Conservation (phyloP, 2,329 filamentous ascomycete species). For the Geosmithia putterillii region DNA sequence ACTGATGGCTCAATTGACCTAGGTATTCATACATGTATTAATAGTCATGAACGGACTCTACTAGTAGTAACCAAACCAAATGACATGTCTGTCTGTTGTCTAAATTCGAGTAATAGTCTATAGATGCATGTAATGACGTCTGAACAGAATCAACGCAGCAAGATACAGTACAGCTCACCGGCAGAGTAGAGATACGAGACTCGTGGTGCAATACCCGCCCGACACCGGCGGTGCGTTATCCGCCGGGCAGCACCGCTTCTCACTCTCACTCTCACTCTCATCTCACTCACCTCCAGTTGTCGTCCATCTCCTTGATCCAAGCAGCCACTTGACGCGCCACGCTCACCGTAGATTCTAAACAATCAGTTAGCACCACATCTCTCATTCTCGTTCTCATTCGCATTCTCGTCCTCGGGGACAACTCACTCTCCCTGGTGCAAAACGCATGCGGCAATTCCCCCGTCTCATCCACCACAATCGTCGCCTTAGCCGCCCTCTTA, state of each 20-base stretch:
- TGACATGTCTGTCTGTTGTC: too few relatives aligned
- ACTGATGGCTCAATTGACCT: too few relatives aligned
- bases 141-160: background rate
- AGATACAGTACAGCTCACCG: background rate
- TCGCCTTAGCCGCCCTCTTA: conserved; percentile 26
- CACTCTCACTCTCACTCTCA: too few relatives aligned
- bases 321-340: conserved; percentile 15
- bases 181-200: background rate
- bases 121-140: too few relatives aligned
- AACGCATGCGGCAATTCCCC: conserved; percentile 47
- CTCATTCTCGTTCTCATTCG: too few relatives aligned
- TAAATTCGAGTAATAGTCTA: too few relatives aligned
- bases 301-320: conserved; percentile 17
- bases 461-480: conserved; percentile 38
- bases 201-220: background rate
- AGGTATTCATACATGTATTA: too few relatives aligned
- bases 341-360: conserved; percentile 13
- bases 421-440: conserved; percentile 30
- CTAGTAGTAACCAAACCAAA: too few relatives aligned
- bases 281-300: too few relatives aligned
- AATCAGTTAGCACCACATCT: too few relatives aligned
- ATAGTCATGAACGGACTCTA: too few relatives aligned
- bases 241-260: background rate
- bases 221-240: background rate
- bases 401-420: too few relatives aligned